Conservation (phyloP, 1,284 basidiomycete species). For the Ceratobasidium sp. region DNA sequence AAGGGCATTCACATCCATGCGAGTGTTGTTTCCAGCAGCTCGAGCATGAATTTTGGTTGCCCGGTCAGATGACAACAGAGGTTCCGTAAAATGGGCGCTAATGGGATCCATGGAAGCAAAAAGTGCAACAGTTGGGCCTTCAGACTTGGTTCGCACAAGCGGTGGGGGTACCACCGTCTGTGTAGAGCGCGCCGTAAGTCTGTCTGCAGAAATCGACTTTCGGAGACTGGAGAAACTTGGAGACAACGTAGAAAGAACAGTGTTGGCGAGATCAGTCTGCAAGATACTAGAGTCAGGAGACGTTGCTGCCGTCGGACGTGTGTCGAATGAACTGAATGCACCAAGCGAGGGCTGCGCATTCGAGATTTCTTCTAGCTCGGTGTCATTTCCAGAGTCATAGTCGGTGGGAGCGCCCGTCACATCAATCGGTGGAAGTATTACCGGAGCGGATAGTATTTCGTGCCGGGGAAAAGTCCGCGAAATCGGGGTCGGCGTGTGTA, state of each 20-base stretch:
- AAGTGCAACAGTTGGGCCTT: neutral
- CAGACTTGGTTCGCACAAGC: slow-evolving; percentile 16
- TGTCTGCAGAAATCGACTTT: slow-evolving; percentile 34
- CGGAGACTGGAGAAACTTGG: neutral
- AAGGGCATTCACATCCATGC: slow-evolving; percentile 1
- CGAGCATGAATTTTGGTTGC: neutral
- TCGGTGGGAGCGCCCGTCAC: neutral
- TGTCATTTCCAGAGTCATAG: slow-evolving; percentile 30
- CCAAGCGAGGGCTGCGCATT: neutral
- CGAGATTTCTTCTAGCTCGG: slow-evolving; percentile 28
- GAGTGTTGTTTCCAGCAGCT: neutral
- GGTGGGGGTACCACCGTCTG: neutral
- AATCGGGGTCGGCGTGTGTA: slow-evolving; percentile 10
- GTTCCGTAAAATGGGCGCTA: neutral
- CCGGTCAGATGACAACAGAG: neutral
- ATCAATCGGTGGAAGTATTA: neutral
- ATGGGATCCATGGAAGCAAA: neutral
- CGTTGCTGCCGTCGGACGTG: slow-evolving; percentile 19
- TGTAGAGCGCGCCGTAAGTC: slow-evolving; percentile 23
- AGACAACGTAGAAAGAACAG: neutral
- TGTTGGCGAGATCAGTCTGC: neutral
- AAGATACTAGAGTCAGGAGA: slow-evolving; percentile 3
- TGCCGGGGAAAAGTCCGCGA: neutral
- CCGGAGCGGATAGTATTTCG: neutral
- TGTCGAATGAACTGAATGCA: slow-evolving; percentile 8